Evolutionary conservation across 306 rosid species (phyloP), one percentile per base, ranked within the genome.

Genomic region (Citrullus mucosospermus): DNA sequence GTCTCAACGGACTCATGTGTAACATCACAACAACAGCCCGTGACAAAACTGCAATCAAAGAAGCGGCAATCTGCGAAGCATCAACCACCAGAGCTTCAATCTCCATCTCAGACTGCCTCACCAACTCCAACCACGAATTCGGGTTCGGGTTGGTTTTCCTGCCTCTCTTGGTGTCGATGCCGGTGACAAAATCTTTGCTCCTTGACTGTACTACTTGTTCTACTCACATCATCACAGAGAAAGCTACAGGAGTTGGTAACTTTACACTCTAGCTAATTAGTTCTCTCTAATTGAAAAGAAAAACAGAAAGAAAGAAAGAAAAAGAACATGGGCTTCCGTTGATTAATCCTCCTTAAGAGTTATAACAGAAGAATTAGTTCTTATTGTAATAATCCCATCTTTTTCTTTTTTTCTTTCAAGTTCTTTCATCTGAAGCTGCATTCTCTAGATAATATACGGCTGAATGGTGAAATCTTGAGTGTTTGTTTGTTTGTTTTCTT

Each of bases 141-240:
- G 9, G 38, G 32, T 14, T 39, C 15, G 25, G 38, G 79, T 12
- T 76, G 79, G 51, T 76, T 76, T 76, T 57, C 79, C 39, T 76
- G 79, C 69, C 7, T 76, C 56, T 57, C 79, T 13, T 76, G 79
- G 36, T 76, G 79, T 11, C 79, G 43, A 50, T 20, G 61, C 39
- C 60, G 78, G 30, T 73, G 62, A 72, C 2, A 9, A 38, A 16
- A 14, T 16, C 43, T 25, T 18, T 22, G 20, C 20, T 22, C 0
- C 22, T 14, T 69, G 39, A 71, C 30, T 71, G 5, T 71, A 48
- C 77, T 71, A 46, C 58, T 48, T 43, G 55, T 71, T 71, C 15
- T 71, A 20, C 38, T 10, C 75, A 41, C 75, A 69, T 68, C 75
- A 69, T 7, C 75, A n/a, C 56, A 69, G 18, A 43, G 36, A 69